Evolutionary conservation across 2,329 filamentous ascomycete species (phyloP), one percentile per base, ranked within the genome.

Genomic region (Cucurbitaria berberidis): DNA sequence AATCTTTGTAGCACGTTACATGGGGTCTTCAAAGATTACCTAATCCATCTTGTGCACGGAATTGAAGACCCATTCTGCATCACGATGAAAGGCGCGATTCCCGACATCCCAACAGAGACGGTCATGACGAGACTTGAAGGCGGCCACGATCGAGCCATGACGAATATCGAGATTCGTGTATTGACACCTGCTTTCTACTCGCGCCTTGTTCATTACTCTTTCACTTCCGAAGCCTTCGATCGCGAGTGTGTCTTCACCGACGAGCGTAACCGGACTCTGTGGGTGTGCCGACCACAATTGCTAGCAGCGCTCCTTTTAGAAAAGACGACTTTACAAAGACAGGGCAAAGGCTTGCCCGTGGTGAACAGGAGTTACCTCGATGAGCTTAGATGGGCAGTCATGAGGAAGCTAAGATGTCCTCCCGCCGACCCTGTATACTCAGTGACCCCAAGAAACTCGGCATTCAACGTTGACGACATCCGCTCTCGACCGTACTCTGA

Each of bases 121-220:
- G 59, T 72, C 2, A 47, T 46, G 2, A 73, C 22, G 77, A 58
- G 59, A n/a, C 44, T 53, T 16, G 39, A 40, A 16, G 47, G 24
- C 2, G 59, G 47, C 3, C 52, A 27, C 4, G 40, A 49, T 11
- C 45, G 54, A 2, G 34, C 47, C 2, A 53, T 55, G 2, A 73
- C 79, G 19, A 70, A 79, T 0, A 45, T 89, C 5, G 82, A 83
- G 38, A 74, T 90, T 42, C 81, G 81, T 47, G 76, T 90, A 4
- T 70, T 88, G 18, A 87, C 85, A 0, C 87, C 88, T 0, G 78
- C 76, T 0, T 91, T 91, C 66, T 91, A 91, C 74, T 80, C 83
- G 11, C 81, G 86, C 24, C 86, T 90, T 42, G 78, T 86, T 0
- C 80, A 83, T 57, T 89, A 90, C 64, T 77, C 82, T 0, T 80